These are phyloP conservation scores for Eimeria zaria DNA, from an alignment of 169 alveolate species.

Conservation along the genomic window DNA sequence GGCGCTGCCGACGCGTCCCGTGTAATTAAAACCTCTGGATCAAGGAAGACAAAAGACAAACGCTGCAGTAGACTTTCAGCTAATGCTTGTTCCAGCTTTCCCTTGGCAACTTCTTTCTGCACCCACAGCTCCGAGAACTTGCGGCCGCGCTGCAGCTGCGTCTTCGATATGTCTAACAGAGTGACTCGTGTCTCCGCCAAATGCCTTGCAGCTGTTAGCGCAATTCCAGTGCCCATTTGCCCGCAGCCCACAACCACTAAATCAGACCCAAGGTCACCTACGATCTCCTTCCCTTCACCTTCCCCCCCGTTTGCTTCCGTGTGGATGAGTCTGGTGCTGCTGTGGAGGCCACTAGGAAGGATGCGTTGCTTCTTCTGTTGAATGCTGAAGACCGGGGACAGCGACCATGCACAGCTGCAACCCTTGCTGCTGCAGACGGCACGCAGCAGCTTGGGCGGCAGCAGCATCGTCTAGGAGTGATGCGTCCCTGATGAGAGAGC, in stretches of 20 bases:
- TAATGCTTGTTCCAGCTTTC: conserved; percentile 87
- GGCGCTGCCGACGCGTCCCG: conserved; percentile 2
- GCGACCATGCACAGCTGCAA: not conserved
- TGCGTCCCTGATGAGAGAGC: not conserved
- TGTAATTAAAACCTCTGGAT: not conserved
- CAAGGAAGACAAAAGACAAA: not conserved
- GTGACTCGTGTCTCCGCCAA: conserved; percentile 86
- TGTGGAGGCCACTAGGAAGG: not conserved
- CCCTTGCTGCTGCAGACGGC: not conserved
- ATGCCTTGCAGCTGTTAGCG: conserved; percentile 91
- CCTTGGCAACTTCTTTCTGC: conserved; percentile 89
- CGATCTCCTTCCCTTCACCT: not conserved
- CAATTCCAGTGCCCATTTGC: conserved; percentile 96
- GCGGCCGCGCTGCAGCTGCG: conserved; percentile 85
- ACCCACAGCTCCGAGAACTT: conserved; percentile 89
- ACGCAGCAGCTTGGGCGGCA: not conserved
- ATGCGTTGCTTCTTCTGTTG: not conserved
- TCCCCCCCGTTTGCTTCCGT: not conserved
- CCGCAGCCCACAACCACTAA: conserved; percentile 94
- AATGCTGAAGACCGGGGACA: not conserved
- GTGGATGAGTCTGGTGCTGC: not conserved
- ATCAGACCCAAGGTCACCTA: not conserved
- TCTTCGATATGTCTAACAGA: conserved; percentile 88
- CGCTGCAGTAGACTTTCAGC: conserved; percentile 47
- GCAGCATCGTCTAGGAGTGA: not conserved